These are phyloP conservation scores for Pestalotiopsis sp. DNA, from an alignment of 2,329 filamentous ascomycete species.

Conservation along the genomic window DNA sequence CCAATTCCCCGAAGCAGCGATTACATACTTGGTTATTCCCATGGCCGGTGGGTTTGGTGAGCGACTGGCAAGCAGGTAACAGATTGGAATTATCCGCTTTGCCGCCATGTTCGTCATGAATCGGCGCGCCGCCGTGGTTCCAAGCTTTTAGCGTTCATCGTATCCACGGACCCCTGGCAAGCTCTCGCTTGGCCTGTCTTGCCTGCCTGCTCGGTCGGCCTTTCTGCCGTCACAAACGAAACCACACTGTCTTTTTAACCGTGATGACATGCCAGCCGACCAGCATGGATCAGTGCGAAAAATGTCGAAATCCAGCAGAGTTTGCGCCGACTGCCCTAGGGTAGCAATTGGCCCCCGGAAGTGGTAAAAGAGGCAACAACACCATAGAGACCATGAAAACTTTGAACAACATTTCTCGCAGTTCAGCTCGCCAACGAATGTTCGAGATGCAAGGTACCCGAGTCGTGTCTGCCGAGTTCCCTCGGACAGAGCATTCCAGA, in stretches of 20 bases:
- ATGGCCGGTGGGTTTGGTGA: background rate
- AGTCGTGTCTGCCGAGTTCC: background rate
- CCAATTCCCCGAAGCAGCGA: background rate
- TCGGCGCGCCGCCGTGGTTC: background rate
- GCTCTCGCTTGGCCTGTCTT: background rate
- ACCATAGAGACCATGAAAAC: too few relatives aligned
- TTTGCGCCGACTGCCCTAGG: background rate
- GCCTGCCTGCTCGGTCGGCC: too few relatives aligned
- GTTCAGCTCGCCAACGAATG: background rate
- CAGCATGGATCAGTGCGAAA: background rate
- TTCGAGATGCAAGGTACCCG: background rate
- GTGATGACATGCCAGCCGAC: background rate
- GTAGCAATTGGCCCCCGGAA: too few relatives aligned
- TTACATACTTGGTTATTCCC: background rate
- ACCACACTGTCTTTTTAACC: background rate
- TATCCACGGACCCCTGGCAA: background rate
- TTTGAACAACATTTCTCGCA: too few relatives aligned
- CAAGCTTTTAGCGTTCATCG: constrained; percentile 5
- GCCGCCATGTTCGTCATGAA: constrained; percentile 4
- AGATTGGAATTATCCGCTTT: background rate
- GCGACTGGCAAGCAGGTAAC: background rate
- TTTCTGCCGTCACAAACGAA: background rate
- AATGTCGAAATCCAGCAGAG: background rate
- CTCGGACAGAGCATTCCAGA: background rate
- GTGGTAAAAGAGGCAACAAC: too few relatives aligned